Evolutionary conservation across 1,139 yeast species (phyloP).

Genomic region (Hyphopichia khmerensis): DNA sequence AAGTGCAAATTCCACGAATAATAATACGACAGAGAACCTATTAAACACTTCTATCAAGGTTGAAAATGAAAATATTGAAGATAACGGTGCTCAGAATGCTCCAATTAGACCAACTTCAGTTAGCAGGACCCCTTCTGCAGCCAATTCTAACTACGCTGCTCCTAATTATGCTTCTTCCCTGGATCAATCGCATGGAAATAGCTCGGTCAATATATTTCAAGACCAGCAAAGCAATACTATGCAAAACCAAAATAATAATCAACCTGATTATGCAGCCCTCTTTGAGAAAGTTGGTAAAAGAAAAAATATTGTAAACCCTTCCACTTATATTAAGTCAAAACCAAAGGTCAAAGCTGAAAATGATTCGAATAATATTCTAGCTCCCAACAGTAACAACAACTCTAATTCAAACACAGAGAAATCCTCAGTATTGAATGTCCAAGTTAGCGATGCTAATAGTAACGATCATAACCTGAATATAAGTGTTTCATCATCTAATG

Average conservation of each 20-base stretch:
- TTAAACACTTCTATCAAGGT: not conserved
- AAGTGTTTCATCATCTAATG: conserved; percentile 20
- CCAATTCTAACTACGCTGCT: conserved; percentile 12
- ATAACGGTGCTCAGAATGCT: conserved; percentile 11
- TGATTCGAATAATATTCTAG: conserved; percentile 2
- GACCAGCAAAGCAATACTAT: conserved; percentile 4
- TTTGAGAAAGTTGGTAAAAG: conserved; percentile 48
- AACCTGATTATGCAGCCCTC: conserved; percentile 48
- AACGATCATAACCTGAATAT: conserved; percentile 9
- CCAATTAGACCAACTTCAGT: conserved; percentile 15
- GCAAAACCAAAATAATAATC: conserved; percentile 10
- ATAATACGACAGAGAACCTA: not conserved
- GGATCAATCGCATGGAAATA: conserved; percentile 8
- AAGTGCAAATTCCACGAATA: not conserved
- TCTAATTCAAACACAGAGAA: conserved; percentile 14
- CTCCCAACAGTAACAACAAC: conserved; percentile 7
- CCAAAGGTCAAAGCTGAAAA: conserved; percentile 15
- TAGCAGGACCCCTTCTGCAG: conserved; percentile 26
- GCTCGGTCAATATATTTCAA: not conserved
- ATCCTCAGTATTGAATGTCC: conserved; percentile 11
- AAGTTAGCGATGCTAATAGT: conserved; percentile 1
- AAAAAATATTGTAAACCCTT: conserved; percentile 27
- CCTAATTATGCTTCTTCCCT: conserved; percentile 2
- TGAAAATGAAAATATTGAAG: conserved; percentile 13
- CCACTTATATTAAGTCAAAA: conserved; percentile 23